Conservation (phyloP, 257 asterid species). For the Ehretia macrophylla region DNA sequence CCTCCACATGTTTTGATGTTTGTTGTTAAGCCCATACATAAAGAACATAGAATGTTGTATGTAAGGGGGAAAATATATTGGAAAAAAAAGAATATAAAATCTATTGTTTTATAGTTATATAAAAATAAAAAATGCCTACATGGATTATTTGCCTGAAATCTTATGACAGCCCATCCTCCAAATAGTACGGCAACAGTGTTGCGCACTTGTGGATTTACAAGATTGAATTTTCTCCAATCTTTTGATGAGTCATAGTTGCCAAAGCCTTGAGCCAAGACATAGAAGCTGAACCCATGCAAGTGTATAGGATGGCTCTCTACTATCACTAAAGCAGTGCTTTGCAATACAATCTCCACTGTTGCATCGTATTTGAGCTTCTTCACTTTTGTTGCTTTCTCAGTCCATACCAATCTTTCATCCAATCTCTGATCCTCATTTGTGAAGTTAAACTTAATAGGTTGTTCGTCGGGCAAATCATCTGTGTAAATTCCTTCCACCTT, state of each 20-base stretch:
- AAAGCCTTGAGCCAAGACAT: conserved; percentile 10
- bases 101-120: no score
- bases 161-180: conserved; percentile 4
- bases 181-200: conserved; percentile 2
- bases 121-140: no score
- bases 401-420: background rate
- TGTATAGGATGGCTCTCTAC: conserved; percentile 9
- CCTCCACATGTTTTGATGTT: no score
- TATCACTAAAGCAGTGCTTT: background rate
- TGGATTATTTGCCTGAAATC: conserved; percentile 7
- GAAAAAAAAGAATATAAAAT: no score
- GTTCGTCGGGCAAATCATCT: conserved; percentile 1
- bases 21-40: no score
- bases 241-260: background rate
- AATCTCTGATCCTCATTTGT: background rate
- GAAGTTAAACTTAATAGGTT: background rate
- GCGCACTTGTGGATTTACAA: conserved; percentile 3
- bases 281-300: conserved; percentile 8
- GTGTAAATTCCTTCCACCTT: conserved; percentile 8
- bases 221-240: background rate
- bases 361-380: conserved; percentile 2
- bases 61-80: no score
- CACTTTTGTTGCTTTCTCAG: conserved; percentile 1
- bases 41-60: no score
- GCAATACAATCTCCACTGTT: conserved; percentile 4